Base-by-base conservation (phyloP, 2,329 filamentous ascomycete genomes). In the Cladophialophora yegresii region DNA sequence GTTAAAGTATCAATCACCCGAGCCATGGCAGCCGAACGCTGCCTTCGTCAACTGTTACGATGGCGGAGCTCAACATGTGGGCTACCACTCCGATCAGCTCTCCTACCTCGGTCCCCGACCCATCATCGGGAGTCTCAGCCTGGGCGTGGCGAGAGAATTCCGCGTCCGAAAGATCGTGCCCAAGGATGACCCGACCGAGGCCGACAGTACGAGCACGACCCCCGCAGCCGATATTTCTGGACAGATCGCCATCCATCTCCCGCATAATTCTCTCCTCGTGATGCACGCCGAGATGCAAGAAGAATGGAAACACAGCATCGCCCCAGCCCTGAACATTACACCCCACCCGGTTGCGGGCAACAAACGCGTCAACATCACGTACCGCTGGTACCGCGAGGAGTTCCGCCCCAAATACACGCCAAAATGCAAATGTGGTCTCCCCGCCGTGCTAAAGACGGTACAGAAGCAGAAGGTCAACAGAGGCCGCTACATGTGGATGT, bases 251-350 rank as follows among this genome's bases (percentile, higher is more conserved):
- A 95, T 98, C 50, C 92, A 97, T 71, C 85, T 98, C 0, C 93
- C 93, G 0, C 95, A 98, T 76, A 98, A 98, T 75, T 96, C 91
- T 0, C 83, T 98, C 0, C 83, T 99, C 0, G 83, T 98, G 9
- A 98, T 99, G 95, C 93, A 98, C 73, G 93, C 93, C 0, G 92
- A 96, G 74, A 98, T 96, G 91, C 93, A 98, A 74, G 93, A 98
- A 74, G 89, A 90, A 73, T 98, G 92, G 92, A 98, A 97, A 76
- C 95, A 99, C 76, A 85, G 86, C 69, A 90, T 99, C 50, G 82
- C 87, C 0, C 90, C 92, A 0, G 88, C 90, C 0, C 82, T 83
- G 55, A 86, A 88, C 3, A 90, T 98, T 64, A 89, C 92, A 66
- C 91, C 92, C 0, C 95, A 99, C 75, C 91, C 93, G 0, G 75